Percentiles rank a stretch among this genome's conserved stretches.
These are phyloP conservation scores for Kwoniella shivajii DNA, from an alignment of 1,284 basidiomycete species.

Conservation along the genomic window DNA sequence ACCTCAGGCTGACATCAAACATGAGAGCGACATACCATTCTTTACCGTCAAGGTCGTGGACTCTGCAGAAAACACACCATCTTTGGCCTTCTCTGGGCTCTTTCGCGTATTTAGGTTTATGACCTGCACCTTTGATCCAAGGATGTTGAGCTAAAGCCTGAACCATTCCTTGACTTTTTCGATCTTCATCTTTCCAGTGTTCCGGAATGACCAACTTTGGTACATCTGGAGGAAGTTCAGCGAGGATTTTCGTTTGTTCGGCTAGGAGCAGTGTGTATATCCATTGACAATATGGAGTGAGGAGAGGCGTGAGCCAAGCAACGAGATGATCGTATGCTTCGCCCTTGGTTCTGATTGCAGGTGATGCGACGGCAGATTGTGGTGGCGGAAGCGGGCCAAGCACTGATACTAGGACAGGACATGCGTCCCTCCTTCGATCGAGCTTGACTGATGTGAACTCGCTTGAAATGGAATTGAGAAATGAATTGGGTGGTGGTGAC, in stretches of 20 bases:
- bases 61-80: conserved; percentile 16
- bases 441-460: no score
- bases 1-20: neutral
- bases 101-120: neutral
- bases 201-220: neutral
- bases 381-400: neutral
- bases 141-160: conserved; percentile 11
- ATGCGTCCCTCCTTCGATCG: no score
- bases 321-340: conserved; percentile 36
- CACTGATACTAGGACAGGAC: no score
- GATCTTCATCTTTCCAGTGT: conserved; percentile 7
- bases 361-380: neutral
- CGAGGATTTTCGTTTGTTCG: conserved; percentile 18
- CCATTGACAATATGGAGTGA: conserved; percentile 35
- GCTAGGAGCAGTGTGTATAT: conserved; percentile 20
- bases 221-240: neutral
- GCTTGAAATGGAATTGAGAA: no score
- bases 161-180: neutral
- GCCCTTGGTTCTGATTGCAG: conserved; percentile 23
- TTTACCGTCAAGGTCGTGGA: conserved; percentile 13
- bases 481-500: no score
- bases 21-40: conserved; percentile 19
- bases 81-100: neutral
- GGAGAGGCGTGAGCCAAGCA: conserved; percentile 38
- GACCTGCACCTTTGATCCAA: neutral